phyloP scores from a whole-genome alignment of 306 rosid genomes.

The Phaseolus lunatus region DNA sequence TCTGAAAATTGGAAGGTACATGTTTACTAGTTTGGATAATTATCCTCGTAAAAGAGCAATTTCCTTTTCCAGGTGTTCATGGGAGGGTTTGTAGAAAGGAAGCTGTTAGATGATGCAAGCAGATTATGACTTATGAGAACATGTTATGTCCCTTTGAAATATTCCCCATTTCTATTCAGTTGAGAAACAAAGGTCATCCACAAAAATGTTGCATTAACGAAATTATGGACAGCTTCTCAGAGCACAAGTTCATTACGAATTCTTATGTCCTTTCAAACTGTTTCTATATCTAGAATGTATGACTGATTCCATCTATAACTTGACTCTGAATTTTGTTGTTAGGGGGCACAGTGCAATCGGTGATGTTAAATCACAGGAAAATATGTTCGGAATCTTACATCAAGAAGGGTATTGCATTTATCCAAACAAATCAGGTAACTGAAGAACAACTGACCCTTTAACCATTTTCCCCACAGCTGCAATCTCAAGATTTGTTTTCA shows the following conservation, averaged over 20 bases:
- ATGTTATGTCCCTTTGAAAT: neutral
- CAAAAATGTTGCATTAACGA: neutral
- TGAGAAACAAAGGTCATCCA: slow-evolving; percentile 21
- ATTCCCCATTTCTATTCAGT: neutral
- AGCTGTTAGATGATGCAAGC: slow-evolving; percentile 11
- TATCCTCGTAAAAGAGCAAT: slow-evolving; percentile 10
- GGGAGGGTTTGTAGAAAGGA: neutral
- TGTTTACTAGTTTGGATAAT: slow-evolving; percentile 2
- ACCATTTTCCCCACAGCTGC: slow-evolving; percentile 4
- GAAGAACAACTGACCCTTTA: neutral
- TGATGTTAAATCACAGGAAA: slow-evolving; percentile 12
- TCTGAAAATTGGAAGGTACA: neutral
- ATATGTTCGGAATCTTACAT: neutral
- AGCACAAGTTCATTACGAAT: slow-evolving; percentile 1
- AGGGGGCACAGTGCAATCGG: neutral
- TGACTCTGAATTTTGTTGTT: neutral
- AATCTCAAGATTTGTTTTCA: slow-evolving; percentile 7
- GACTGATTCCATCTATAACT: slow-evolving; percentile 19
- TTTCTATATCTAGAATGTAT: neutral
- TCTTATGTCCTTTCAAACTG: slow-evolving; percentile 2
- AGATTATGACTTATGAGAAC: neutral
- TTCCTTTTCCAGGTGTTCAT: neutral
- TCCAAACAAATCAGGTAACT: slow-evolving; percentile 15
- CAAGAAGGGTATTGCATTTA: slow-evolving; percentile 6
- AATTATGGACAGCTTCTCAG: neutral